Evolutionary conservation across 73 alveolate genomes (phyloP).

Genomic region (Durusdinium trenchii): DNA sequence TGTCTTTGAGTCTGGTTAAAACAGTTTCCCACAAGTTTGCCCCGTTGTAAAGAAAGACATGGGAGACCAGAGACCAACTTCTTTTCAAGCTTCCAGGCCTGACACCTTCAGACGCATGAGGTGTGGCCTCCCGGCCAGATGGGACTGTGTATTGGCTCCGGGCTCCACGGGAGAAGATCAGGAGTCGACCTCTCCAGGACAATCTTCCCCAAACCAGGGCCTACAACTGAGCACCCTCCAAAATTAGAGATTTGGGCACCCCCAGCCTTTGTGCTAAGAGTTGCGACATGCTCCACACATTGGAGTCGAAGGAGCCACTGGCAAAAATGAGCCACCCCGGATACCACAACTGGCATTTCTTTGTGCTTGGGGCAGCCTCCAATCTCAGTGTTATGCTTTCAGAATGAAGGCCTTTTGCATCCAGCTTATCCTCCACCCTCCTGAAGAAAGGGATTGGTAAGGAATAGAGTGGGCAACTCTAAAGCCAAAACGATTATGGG

Average conservation of each 20-base stretch:
- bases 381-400: too few relatives aligned
- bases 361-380: not conserved
- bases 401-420: too few relatives aligned
- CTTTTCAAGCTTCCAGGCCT: too few relatives aligned
- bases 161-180: not conserved
- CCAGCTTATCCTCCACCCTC: not conserved
- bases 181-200: not conserved
- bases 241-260: not conserved
- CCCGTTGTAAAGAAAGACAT: not conserved
- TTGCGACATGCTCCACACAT: too few relatives aligned
- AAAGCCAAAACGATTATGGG: too few relatives aligned
- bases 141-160: not conserved
- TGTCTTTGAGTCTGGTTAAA: not conserved
- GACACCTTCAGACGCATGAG: not conserved
- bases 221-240: too few relatives aligned
- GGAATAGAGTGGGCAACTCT: not conserved
- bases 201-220: not conserved
- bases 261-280: not conserved
- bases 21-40: not conserved
- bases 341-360: not conserved
- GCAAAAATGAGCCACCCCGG: not conserved
- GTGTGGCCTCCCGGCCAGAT: not conserved
- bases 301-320: too few relatives aligned
- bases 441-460: not conserved
- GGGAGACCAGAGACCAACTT: too few relatives aligned